Base-by-base conservation (phyloP, 768 basidiomycete genomes). In the Leccinum pellstonianum region DNA sequence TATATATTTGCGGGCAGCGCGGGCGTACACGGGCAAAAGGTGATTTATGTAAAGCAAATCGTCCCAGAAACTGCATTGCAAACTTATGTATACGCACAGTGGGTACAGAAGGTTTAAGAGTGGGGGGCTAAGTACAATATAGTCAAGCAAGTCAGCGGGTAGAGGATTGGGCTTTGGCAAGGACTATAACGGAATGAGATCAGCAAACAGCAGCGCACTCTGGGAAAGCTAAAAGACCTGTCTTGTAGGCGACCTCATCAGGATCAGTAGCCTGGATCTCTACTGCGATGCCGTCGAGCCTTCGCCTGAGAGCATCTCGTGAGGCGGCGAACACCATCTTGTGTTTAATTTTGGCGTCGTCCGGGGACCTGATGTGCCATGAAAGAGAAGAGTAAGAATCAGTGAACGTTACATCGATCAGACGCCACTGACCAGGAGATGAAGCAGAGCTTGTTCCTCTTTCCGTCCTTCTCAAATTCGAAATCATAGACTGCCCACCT, bases 301-400 rank as follows among this genome's bases (percentile, higher is more conserved):
- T 69, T 59, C 82, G 83, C 70, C 85, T 84, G 57, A 99, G 76
- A 5, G 88, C 89, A 14, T 93, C 91, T 72, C 87, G 90, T 54
- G 96, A 98, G 23, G 93, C 87, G n/a, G 96, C 90, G 75, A 83
- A 90, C 66, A 97, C 70, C 95, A 98, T 98, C 88, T 95, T 98
- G 71, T 82, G 76, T 78, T 87, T 95, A 74, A 96, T 80, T 79
- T 85, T 90, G 48, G 94, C 87, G 21, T 71, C 73, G 68, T 97
- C 95, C 61, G 97, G 95, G 17, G 87, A 81, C 96, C 96, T 98
- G 69, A 27, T 46, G 33, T 52, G 3, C 17, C 6, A 29, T 17
- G 37, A 19, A 11, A 29, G 19, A 21, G 8, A 54, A 37, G 47
- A 12, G 43, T 57, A 33, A 61, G 38, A 3, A 52, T 19, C 7